These are phyloP conservation scores for Fistulifera solaris DNA, from an alignment of 108 stramenopile genomes.

Conservation along the genomic window DNA sequence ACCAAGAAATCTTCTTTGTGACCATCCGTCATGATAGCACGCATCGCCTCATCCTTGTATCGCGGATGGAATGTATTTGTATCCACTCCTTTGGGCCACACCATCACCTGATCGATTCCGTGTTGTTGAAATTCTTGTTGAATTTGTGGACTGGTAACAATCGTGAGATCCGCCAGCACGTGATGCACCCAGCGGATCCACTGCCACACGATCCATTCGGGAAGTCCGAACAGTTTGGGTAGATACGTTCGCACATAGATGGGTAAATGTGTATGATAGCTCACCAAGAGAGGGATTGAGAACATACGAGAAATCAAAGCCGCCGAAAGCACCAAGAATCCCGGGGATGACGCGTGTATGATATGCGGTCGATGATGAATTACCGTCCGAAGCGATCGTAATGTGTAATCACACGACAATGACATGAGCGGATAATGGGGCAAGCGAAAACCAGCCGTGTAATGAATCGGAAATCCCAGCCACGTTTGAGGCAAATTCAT, in stretches of 20 bases:
- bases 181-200: constrained; percentile 30
- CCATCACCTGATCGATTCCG: constrained; percentile 19
- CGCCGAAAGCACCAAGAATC: constrained; percentile 44
- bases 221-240: constrained; percentile 1
- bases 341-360: constrained; percentile 71
- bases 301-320: constrained; percentile 24
- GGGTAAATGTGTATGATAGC: constrained; percentile 79
- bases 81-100: constrained; percentile 86
- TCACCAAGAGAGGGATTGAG: constrained; percentile 29
- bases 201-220: constrained; percentile 35
- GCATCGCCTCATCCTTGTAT: constrained; percentile 43
- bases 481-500: neutral
- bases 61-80: constrained; percentile 75
- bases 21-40: constrained; percentile 53
- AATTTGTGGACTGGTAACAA: constrained; percentile 76
- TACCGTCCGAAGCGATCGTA: constrained; percentile 10
- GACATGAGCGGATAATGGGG: constrained; percentile 27
- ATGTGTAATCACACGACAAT: constrained; percentile 14
- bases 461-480: constrained; percentile 15
- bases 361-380: constrained; percentile 38
- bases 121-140: constrained; percentile 36
- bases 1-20: constrained; percentile 72
- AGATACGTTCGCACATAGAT: constrained; percentile 31
- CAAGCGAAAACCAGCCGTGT: constrained; percentile 39
- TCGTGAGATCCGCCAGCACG: constrained; percentile 61